Evolutionary conservation across 192 early-diverging fungal genomes (phyloP).

Genomic region (Phycomyces nitens): DNA sequence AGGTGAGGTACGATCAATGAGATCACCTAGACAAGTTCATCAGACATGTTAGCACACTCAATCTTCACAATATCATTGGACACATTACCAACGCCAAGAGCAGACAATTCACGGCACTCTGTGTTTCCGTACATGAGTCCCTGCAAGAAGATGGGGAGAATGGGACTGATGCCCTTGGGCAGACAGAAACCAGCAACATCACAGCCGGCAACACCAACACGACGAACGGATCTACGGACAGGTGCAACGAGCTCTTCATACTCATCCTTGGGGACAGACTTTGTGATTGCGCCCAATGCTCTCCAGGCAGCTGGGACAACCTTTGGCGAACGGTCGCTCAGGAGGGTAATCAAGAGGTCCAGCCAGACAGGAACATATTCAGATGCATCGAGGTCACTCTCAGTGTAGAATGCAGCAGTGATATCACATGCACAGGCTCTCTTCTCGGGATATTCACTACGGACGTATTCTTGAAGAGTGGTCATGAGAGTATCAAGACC

Average conservation of each 20-base stretch:
- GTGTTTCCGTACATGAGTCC: conserved; percentile 86
- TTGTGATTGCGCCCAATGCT: conserved; percentile 78
- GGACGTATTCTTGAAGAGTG: conserved; percentile 71
- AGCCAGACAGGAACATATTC: conserved; percentile 82
- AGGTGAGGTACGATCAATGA: conserved; percentile 67
- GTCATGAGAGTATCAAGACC: conserved; percentile 77
- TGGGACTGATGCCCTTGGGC: conserved; percentile 87
- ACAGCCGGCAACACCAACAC: conserved; percentile 47
- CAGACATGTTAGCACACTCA: too few relatives aligned
- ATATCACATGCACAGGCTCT: conserved; percentile 60
- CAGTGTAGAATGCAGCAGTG: conserved; percentile 61
- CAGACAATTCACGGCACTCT: conserved; percentile 82
- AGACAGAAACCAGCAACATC: conserved; percentile 83
- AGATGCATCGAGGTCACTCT: conserved; percentile 55
- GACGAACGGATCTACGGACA: conserved; percentile 62
- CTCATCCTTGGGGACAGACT: conserved; percentile 85
- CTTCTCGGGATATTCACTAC: conserved; percentile 48
- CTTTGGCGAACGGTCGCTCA: conserved; percentile 54
- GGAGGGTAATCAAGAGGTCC: conserved; percentile 64
- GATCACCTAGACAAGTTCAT: conserved; percentile 43
- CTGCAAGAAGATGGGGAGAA: conserved; percentile 91
- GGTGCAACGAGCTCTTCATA: conserved; percentile 75
- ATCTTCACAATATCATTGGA: not conserved
- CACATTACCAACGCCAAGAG: conserved; percentile 59
- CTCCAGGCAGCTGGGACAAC: conserved; percentile 73